phyloP scores from a whole-genome alignment of 108 stramenopile genomes.

The Phaeodactylum tricornutum region DNA sequence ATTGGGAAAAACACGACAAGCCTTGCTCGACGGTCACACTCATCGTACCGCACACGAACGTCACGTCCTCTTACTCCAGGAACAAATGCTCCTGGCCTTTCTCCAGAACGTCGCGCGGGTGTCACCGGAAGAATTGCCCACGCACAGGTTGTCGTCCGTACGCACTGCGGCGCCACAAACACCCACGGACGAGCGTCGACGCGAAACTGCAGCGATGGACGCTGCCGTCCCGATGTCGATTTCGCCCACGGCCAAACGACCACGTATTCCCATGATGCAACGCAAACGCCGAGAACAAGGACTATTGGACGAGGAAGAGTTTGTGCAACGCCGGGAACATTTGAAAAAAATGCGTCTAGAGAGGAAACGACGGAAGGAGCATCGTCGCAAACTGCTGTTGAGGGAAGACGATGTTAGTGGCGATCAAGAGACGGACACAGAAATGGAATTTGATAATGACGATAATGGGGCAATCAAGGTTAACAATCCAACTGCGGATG shows the following conservation, averaged over 20 bases:
- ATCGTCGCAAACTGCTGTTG: slow-evolving; percentile 9
- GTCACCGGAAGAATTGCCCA: slow-evolving; percentile 8
- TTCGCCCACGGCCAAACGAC: not conserved
- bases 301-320: slow-evolving; percentile 3
- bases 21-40: slow-evolving; percentile 13
- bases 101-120: slow-evolving; percentile 27
- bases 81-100: slow-evolving; percentile 46
- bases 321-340: not conserved
- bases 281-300: slow-evolving; percentile 1
- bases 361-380: slow-evolving; percentile 4
- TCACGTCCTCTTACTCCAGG: slow-evolving; percentile 30
- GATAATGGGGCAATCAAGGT: not conserved
- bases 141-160: not conserved
- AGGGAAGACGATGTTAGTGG: not conserved
- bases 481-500: not conserved
- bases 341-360: not conserved
- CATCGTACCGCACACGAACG: slow-evolving; percentile 10
- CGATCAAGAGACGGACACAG: not conserved
- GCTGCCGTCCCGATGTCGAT: not conserved
- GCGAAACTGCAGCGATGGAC: not conserved
- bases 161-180: too few relatives aligned
- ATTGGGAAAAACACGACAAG: slow-evolving; percentile 24
- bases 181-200: slow-evolving; percentile 11
- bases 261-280: slow-evolving; percentile 11
- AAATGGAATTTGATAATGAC: not conserved